Evolutionary conservation across 2,329 filamentous ascomycete species (phyloP).

Genomic region (Aureobasidium musti): DNA sequence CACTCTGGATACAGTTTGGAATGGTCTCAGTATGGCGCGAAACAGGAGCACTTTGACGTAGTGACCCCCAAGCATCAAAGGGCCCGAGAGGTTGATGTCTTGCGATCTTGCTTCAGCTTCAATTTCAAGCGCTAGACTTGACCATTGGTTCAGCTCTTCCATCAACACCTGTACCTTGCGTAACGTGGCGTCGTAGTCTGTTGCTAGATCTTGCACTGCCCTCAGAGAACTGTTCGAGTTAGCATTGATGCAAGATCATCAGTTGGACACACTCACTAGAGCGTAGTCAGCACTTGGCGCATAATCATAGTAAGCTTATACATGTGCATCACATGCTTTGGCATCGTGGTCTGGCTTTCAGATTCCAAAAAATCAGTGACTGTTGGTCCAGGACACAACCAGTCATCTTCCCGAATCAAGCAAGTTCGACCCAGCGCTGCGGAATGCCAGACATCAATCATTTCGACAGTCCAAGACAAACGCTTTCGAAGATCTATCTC

Average conservation of each 20-base stretch:
- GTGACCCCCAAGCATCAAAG: constrained; percentile 31
- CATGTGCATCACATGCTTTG: neutral
- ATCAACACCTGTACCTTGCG: neutral
- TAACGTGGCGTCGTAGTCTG: neutral
- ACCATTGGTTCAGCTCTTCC: neutral
- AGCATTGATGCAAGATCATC: neutral
- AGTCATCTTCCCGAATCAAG: neutral
- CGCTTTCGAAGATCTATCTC: neutral
- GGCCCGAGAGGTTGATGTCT: neutral
- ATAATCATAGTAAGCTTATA: neutral
- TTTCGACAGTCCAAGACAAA: neutral
- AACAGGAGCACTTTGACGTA: constrained; percentile 60
- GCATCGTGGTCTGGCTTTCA: neutral
- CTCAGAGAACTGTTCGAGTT: neutral
- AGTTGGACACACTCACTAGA: neutral
- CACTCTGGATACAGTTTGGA: neutral
- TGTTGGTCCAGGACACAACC: neutral
- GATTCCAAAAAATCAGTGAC: neutral
- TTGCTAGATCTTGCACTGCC: neutral
- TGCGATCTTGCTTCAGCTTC: neutral
- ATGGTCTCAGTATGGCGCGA: constrained; percentile 1
- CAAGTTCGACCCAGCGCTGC: neutral
- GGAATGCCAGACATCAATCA: constrained; percentile 3
- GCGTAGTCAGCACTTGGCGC: neutral
- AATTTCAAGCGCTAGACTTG: neutral